These are phyloP conservation scores for Microbotryum scabiosae DNA, from an alignment of 1,284 basidiomycete genomes.

Conservation along the genomic window DNA sequence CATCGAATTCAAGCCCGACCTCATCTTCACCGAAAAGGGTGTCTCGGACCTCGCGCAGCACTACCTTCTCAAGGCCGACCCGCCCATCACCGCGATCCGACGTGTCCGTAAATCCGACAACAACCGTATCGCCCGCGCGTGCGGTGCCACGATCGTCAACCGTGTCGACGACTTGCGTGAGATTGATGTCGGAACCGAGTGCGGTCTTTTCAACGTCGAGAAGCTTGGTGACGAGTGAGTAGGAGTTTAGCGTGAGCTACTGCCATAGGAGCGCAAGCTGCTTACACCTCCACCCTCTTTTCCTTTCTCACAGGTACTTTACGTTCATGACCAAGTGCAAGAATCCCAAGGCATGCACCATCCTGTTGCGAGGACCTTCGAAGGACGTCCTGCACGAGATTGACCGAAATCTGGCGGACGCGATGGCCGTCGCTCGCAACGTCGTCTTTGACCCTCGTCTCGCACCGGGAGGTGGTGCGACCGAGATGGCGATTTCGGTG, in stretches of 20 bases:
- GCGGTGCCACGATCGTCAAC: conserved; percentile 95
- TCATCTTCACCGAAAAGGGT: conserved; percentile 96
- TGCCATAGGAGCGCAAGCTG: neutral
- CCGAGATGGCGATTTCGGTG: conserved; percentile 94
- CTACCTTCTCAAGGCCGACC: conserved; percentile 73
- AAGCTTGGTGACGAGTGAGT: conserved; percentile 93
- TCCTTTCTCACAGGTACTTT: conserved; percentile 62
- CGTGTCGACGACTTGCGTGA: conserved; percentile 90
- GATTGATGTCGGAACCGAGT: conserved; percentile 80
- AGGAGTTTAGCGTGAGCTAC: neutral
- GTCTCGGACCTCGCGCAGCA: conserved; percentile 93
- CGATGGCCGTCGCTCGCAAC: conserved; percentile 94
- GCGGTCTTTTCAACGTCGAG: conserved; percentile 91
- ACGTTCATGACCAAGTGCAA: conserved; percentile 89
- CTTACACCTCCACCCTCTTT: neutral
- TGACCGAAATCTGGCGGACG: conserved; percentile 93
- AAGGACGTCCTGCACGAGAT: conserved; percentile 98
- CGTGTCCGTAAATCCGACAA: conserved; percentile 97
- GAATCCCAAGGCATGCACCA: conserved; percentile 94
- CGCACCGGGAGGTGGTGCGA: conserved; percentile 89
- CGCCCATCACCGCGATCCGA: conserved; percentile 70
- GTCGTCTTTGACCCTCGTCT: conserved; percentile 91
- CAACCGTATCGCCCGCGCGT: conserved; percentile 92
- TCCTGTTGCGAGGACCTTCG: conserved; percentile 93
- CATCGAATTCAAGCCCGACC: conserved; percentile 87